Percentiles rank a stretch among this genome's conserved stretches.
Conservation (phyloP, 2,329 filamentous ascomycete genomes). For the Ceratocystis alfenasii region DNA sequence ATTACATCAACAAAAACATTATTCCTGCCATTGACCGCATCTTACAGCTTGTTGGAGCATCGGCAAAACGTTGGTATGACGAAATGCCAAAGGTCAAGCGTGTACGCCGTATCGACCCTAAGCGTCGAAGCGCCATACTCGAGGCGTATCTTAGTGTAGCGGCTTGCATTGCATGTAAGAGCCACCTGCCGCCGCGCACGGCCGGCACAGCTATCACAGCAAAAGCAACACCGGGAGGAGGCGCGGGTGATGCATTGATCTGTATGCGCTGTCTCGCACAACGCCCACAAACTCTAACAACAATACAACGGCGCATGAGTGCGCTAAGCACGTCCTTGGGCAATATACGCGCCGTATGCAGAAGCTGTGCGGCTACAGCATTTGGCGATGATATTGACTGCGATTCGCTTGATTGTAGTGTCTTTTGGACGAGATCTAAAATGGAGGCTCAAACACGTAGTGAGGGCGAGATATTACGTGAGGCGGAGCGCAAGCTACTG, state of each 20-base stretch:
- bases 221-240: too few relatives aligned
- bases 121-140: constrained; percentile 44
- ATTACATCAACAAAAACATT: constrained; percentile 92
- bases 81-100: constrained; percentile 89
- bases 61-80: constrained; percentile 83
- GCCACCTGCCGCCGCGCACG: background rate
- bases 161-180: constrained; percentile 63
- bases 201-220: background rate
- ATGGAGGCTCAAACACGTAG: constrained; percentile 40
- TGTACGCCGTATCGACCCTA: constrained; percentile 35
- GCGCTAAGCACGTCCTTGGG: constrained; percentile 43
- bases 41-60: constrained; percentile 90
- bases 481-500: constrained; percentile 28
- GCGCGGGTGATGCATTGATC: background rate
- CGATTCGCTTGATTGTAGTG: constrained; percentile 82
- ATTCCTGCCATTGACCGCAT: constrained; percentile 92
- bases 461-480: constrained; percentile 29
- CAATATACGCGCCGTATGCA: constrained; percentile 61
- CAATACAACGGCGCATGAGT: constrained; percentile 51
- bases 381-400: constrained; percentile 70
- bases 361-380: constrained; percentile 62
- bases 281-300: constrained; percentile 45
- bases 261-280: constrained; percentile 40
- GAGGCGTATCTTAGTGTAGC: constrained; percentile 83
- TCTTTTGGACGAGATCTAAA: constrained; percentile 70